These are phyloP conservation scores for Ophiorrhiza pumila DNA, from an alignment of 257 asterid species.

Conservation along the genomic window DNA sequence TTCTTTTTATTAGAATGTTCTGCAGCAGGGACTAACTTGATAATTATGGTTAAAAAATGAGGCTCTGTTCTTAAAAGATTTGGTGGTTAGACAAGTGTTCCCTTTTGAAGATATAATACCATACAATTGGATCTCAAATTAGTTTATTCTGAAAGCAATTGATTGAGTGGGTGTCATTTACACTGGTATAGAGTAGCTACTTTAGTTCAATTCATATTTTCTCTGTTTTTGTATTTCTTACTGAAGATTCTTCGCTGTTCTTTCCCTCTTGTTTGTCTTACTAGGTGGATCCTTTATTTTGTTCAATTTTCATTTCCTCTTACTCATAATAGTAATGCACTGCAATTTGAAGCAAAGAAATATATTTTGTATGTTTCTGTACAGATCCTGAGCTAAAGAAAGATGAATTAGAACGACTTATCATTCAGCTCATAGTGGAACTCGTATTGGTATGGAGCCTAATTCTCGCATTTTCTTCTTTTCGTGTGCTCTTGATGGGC, in stretches of 20 bases:
- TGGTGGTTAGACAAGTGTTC: not conserved
- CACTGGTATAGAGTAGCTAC: not conserved
- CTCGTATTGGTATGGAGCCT: conserved; percentile 60
- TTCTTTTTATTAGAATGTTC: not conserved
- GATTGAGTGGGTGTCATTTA: not conserved
- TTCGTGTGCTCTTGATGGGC: not conserved
- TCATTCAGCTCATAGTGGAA: conserved; percentile 74
- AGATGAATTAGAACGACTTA: conserved; percentile 76
- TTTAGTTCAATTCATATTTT: not conserved
- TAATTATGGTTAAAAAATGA: not conserved
- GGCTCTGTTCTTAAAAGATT: not conserved
- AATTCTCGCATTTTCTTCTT: conserved; percentile 3
- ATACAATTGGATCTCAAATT: not conserved
- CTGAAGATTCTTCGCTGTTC: not conserved
- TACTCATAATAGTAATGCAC: not conserved
- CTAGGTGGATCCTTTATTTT: not conserved
- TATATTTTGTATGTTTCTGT: conserved; percentile 19
- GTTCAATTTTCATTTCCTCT: conserved; percentile 10
- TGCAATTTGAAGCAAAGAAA: not conserved
- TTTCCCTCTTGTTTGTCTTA: not conserved
- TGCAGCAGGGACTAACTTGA: not conserved
- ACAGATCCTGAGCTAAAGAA: conserved; percentile 71
- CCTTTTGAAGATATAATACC: not conserved
- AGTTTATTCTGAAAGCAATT: not conserved
- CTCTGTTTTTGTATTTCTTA: not conserved